These are phyloP conservation scores for Arthroderma sp. DNA, from an alignment of 2,329 filamentous ascomycete genomes.

Conservation along the genomic window DNA sequence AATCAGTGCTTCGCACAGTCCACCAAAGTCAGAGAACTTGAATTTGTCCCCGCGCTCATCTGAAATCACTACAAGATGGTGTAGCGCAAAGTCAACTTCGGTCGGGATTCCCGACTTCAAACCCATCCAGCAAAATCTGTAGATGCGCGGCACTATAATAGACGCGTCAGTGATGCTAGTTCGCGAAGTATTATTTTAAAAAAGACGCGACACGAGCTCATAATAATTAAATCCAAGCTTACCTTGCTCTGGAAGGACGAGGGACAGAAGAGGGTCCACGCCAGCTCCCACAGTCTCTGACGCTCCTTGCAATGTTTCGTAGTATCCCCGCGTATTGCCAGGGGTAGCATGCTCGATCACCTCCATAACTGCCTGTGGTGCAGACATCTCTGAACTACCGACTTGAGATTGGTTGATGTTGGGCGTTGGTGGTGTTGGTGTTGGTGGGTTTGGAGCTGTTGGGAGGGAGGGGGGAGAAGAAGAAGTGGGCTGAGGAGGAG, in stretches of 20 bases:
- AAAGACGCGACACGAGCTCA: not conserved
- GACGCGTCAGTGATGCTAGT: constrained; percentile 1
- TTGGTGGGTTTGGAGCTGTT: not conserved
- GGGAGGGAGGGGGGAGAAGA: not conserved
- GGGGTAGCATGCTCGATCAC: constrained; percentile 27
- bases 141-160: constrained; percentile 48
- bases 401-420: not conserved
- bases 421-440: not conserved
- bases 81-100: constrained; percentile 84
- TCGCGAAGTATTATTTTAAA: not conserved
- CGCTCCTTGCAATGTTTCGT: no score
- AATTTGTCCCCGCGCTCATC: constrained; percentile 92
- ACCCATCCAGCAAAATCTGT: constrained; percentile 72
- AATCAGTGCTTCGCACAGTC: constrained; percentile 74
- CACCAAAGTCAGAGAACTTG: constrained; percentile 81
- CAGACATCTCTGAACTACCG: not conserved
- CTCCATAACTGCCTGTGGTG: constrained; percentile 1
- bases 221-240: not conserved
- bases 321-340: constrained; percentile 25
- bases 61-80: constrained; percentile 90
- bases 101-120: constrained; percentile 64
- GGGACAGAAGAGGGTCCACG: constrained; percentile 2
- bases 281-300: not conserved
- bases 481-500: not conserved
- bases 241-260: constrained; percentile 3